Base-by-base conservation (phyloP, 75 land plant genomes). In the Sequoia sempervirens region DNA sequence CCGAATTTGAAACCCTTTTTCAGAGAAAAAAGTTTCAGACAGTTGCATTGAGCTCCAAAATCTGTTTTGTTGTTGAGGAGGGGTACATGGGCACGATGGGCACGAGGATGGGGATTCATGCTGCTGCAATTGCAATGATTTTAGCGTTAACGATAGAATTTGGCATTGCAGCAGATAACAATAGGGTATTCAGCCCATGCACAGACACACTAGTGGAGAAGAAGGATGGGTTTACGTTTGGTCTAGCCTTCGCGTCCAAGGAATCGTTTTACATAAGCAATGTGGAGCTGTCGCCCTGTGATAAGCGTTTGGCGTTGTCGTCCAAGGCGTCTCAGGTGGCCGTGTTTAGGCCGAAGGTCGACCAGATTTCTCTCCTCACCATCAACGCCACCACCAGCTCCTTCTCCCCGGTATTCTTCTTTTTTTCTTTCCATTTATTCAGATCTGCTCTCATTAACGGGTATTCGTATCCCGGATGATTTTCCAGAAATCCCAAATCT, bases 331-430 rank as follows among this genome's bases (percentile, higher is more conserved):
- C 92, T 43, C 87, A 89, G 81, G 80, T 95, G 46, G 89, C 92
- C 36, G 86, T 95, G 14, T 97, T 95, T 84, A 85, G 99, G 81
- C 96, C 99, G 18, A 92, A 92, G 54, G 93, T 97, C 69, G 99
- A 97, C 84, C 89, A 95, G 91, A 92, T 92, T 82, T 89, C 92
- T 38, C 91, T 97, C 43, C 96, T 97, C 83, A 92, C 94, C 80
- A 83, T 95, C 87, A 91, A 97, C 78, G 78, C 89, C 83, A 80
- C 91, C 82, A 70, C 83, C 75, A 83, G 88, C 41, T 47, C 79
- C 20, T 75, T 75, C 43, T 76, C 84, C 85, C 93, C 92, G 73
- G 96, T 95, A 88, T 36, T 88, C 83, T 34, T 76, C 20, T 36
- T 4, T n/a, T n/a, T 46, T 81, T 66, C 23, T 79, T 56, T 58